These are phyloP conservation scores for Allomyces macrogynus DNA, from an alignment of 192 early-diverging fungal species.

Conservation along the genomic window DNA sequence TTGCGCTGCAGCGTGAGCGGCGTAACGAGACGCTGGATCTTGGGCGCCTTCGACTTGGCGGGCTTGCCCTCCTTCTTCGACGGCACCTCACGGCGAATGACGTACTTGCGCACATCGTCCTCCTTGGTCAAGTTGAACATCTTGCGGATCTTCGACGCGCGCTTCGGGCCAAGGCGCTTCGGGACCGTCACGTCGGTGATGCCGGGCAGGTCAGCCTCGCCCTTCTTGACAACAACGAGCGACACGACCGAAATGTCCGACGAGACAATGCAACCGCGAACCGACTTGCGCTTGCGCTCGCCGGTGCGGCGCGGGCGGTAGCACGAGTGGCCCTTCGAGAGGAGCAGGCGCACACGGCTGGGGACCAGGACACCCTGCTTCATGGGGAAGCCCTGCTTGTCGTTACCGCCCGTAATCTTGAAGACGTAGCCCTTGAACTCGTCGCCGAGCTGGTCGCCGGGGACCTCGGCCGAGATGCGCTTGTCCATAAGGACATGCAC, in stretches of 20 bases:
- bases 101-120: slow-evolving; percentile 99
- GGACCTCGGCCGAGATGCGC: slow-evolving; percentile 88
- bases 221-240: slow-evolving; percentile 88
- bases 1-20: slow-evolving; percentile 91
- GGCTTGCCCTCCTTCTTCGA: slow-evolving; percentile 69
- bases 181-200: slow-evolving; percentile 80
- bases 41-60: slow-evolving; percentile 87
- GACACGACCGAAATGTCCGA: slow-evolving; percentile 86
- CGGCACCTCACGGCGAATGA: slow-evolving; percentile 88
- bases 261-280: slow-evolving; percentile 95
- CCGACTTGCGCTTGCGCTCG: slow-evolving; percentile 98
- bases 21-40: slow-evolving; percentile 97
- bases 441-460: slow-evolving; percentile 86
- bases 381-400: slow-evolving; percentile 99
- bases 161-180: slow-evolving; percentile 98
- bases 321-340: slow-evolving; percentile 91
- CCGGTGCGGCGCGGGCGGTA: slow-evolving; percentile 91
- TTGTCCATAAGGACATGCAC: slow-evolving; percentile 96
- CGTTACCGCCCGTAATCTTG: slow-evolving; percentile 98
- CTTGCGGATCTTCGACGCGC: slow-evolving; percentile 96
- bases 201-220: slow-evolving; percentile 85
- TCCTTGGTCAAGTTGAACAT: slow-evolving; percentile 96
- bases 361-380: slow-evolving; percentile 89
- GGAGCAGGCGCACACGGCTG: slow-evolving; percentile 54
- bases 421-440: slow-evolving; percentile 99